These are phyloP conservation scores for Colletotrichum lini DNA, from an alignment of 2,329 filamentous ascomycete species.

Conservation along the genomic window DNA sequence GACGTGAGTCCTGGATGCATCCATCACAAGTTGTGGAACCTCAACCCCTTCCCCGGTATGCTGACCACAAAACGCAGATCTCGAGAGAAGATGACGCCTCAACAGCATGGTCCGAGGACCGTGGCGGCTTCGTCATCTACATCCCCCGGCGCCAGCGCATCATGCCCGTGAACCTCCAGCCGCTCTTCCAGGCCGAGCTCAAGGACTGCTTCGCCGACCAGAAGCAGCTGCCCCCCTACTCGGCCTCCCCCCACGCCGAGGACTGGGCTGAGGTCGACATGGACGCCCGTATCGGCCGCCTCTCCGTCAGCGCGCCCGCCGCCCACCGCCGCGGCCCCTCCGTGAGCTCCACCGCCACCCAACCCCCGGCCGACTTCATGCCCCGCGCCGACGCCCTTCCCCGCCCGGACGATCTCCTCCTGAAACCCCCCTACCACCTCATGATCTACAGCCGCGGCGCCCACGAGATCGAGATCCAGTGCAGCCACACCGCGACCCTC, in stretches of 20 bases:
- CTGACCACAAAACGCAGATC: conserved; percentile 34
- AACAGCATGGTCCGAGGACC: conserved; percentile 56
- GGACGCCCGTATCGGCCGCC: conserved; percentile 48
- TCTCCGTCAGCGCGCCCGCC: conserved; percentile 26
- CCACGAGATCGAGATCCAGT: conserved; percentile 57
- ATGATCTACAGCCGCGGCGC: conserved; percentile 52
- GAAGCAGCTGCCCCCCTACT: conserved; percentile 30
- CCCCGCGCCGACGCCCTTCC: conserved; percentile 59
- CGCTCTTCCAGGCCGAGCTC: conserved; percentile 54
- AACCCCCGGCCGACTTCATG: conserved; percentile 50
- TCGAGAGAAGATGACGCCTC: conserved; percentile 48
- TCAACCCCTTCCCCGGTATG: too few species aligned
- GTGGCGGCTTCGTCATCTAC: conserved; percentile 55
- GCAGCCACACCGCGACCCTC: conserved; percentile 63
- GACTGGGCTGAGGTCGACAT: conserved; percentile 62
- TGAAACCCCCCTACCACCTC: conserved; percentile 64
- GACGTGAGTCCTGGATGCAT: conserved; percentile 49
- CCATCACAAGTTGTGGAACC: too few species aligned
- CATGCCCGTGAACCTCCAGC: conserved; percentile 52
- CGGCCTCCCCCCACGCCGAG: conserved; percentile 46
- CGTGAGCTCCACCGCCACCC: conserved; percentile 1
- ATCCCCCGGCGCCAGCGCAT: conserved; percentile 53
- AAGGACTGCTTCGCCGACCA: conserved; percentile 53
- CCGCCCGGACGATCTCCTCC: conserved; percentile 63
- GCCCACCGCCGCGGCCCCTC: conserved; percentile 7